Base-by-base conservation (phyloP, 139 green algal species). In the Spirogloea muscicola region DNA sequence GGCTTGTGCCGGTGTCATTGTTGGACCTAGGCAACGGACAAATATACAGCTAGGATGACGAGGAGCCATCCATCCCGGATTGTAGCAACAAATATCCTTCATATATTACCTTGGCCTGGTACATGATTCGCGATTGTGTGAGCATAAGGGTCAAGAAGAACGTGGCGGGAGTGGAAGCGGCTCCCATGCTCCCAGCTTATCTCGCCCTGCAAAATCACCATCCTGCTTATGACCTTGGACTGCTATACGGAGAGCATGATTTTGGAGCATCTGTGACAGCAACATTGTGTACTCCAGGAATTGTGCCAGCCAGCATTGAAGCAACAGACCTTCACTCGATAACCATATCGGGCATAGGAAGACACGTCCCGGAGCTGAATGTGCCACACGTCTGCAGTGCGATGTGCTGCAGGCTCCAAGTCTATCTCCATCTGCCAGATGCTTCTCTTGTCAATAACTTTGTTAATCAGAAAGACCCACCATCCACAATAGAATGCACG, bases 71-170 rank as follows among this genome's bases (percentile, higher is more conserved):
- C n/a, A n/a, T n/a, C n/a, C n/a, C n/a, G n/a, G n/a, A n/a, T n/a
- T n/a, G n/a, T n/a, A n/a, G n/a, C n/a, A n/a, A n/a, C n/a, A n/a
- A n/a, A n/a, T n/a, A n/a, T n/a, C n/a, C n/a, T n/a, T n/a, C n/a
- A n/a, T n/a, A n/a, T n/a, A n/a, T n/a, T n/a, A 76, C 68, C 68
- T 71, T 76, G 68, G 2, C 68, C 68, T 40, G 40, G 49, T 3
- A 76, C 68, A 21, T 49, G 68, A 0, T 37, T 6, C 0, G 93
- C 65, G n/a, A 95, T 72, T 18, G 82, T 68, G 29, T 70, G 83
- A 2, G 90, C 91, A 71, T 97, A 96, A 1, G 94, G 94, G 82
- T 98, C 94, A n/a, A 97, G 48, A 18, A 98, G 52, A 1, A 97
- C 84, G 16, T 72, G 52, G 10, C 77, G 59, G 0, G 46, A 51